Base-by-base conservation (phyloP, 768 basidiomycete species). In the Serendipita indica region DNA sequence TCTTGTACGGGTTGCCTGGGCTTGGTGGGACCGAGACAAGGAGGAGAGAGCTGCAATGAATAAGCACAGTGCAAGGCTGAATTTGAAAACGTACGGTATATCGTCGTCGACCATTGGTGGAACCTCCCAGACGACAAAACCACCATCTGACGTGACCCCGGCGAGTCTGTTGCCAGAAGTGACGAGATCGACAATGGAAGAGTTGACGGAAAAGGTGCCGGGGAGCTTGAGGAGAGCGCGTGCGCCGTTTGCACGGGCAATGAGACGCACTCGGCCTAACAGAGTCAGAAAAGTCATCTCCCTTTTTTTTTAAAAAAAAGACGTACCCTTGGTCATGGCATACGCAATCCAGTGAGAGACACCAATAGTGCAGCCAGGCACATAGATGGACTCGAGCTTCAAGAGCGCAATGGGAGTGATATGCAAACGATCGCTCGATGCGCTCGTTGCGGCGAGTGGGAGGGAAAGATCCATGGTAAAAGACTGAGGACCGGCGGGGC, bases 281-380 rank as follows among this genome's bases (percentile, higher is more conserved):
- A 43, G 37, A 32, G 33, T 6, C 58, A 57, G 32, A 60, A 27
- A 28, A 58, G 54, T 32, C 25, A 30, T 49, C 30, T 32, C 41
- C 52, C 33, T 33, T 1, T 25, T 30, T 28, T 58, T 16, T 60
- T 20, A 28, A 52, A 18, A 18, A 22, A 18, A 5, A 46, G 6
- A 61, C 66, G 7, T 61, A 80, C 84, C 86, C 72, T 84, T 81
- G 3, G 85, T 89, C 89, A 91, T 91, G 25, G 88, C 89, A 65
- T 91, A 90, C 14, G 89, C 89, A 60, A 91, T 89, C 86, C 89
- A 91, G 66, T 88, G 85, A 3, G 89, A 89, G 13, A 89, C 89
- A 7, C 89, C 89, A 58, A 91, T 90, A 32, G 89, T 91, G 12
- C 85, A 84, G 14, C 89, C 89, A 43, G 85, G 86, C 60, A 89